Evolutionary conservation across 2,329 filamentous ascomycete species (phyloP).

Genomic region (Nemania sp.): DNA sequence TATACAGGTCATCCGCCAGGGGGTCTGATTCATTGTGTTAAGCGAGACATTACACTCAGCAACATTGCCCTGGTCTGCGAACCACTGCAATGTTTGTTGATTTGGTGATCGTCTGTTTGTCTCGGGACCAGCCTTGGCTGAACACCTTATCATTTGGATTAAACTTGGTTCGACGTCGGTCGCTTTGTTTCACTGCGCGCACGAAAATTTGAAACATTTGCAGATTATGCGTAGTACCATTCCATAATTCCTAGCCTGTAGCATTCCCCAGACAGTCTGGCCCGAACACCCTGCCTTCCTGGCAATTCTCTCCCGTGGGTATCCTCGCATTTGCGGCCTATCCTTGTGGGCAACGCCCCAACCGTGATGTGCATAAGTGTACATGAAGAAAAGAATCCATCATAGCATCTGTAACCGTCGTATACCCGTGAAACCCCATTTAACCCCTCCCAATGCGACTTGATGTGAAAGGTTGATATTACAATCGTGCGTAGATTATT

Average conservation of each 20-base stretch:
- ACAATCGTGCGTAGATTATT: slow-evolving; percentile 33
- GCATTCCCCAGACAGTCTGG: slow-evolving; percentile 19
- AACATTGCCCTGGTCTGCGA: too few relatives aligned
- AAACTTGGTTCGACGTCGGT: not conserved
- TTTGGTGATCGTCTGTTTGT: too few relatives aligned
- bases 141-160: too few relatives aligned
- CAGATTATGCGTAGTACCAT: slow-evolving; percentile 14
- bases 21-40: too few relatives aligned
- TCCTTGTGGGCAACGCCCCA: slow-evolving; percentile 35
- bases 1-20: too few relatives aligned
- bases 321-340: slow-evolving; percentile 38
- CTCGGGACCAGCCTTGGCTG: too few relatives aligned
- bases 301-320: slow-evolving; percentile 35
- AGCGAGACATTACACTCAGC: too few relatives aligned
- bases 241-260: slow-evolving; percentile 16
- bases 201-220: slow-evolving; percentile 8
- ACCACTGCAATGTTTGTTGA: too few relatives aligned
- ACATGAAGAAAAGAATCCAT: slow-evolving; percentile 18
- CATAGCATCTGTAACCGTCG: slow-evolving; percentile 26
- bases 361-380: slow-evolving; percentile 34
- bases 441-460: slow-evolving; percentile 29
- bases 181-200: not conserved
- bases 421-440: slow-evolving; percentile 29
- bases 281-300: slow-evolving; percentile 28
- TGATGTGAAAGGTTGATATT: slow-evolving; percentile 29